A percentile compares a stretch with the other conserved stretches of the same genome.
phyloP scores from a whole-genome alignment of 2,329 filamentous ascomycete species.

The Talaromyces amestolkiae region DNA sequence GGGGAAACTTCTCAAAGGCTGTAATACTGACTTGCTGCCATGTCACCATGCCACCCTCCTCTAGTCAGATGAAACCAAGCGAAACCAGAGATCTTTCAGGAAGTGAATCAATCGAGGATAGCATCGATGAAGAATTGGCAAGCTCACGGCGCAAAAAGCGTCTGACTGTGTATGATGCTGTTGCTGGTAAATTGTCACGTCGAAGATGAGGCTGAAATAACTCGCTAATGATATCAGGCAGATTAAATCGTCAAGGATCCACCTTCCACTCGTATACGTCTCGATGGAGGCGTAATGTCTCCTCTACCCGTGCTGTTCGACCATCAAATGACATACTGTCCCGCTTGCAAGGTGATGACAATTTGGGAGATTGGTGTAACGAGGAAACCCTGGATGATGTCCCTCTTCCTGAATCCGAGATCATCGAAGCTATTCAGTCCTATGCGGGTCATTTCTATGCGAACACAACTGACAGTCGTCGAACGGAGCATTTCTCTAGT shows the following conservation, averaged over 20 bases:
- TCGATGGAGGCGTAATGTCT: slow-evolving; percentile 34
- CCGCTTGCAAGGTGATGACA: slow-evolving; percentile 55
- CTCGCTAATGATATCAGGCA: slow-evolving; percentile 37
- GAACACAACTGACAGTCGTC: slow-evolving; percentile 32
- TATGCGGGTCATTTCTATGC: slow-evolving; percentile 59
- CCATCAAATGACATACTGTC: slow-evolving; percentile 61
- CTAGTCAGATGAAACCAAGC: slow-evolving; percentile 24
- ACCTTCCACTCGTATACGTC: slow-evolving; percentile 21
- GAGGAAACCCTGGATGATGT: slow-evolving; percentile 39
- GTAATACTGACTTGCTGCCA: background rate
- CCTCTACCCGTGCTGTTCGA: slow-evolving; percentile 39
- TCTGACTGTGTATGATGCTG: slow-evolving; percentile 57
- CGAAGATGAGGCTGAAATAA: background rate
- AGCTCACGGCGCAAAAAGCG: slow-evolving; percentile 31
- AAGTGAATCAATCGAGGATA: background rate
- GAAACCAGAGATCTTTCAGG: slow-evolving; percentile 18
- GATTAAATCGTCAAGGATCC: slow-evolving; percentile 23
- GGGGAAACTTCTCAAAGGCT: background rate
- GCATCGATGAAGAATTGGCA: background rate
- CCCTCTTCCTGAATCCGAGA: slow-evolving; percentile 54
- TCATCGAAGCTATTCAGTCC: slow-evolving; percentile 57
- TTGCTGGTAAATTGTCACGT: slow-evolving; percentile 48
- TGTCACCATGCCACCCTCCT: background rate
- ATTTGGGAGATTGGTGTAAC: slow-evolving; percentile 51
- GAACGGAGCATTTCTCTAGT: slow-evolving; percentile 47